phyloP scores from a whole-genome alignment of 116 monocot species.

The Phalaenopsis hybrid region DNA sequence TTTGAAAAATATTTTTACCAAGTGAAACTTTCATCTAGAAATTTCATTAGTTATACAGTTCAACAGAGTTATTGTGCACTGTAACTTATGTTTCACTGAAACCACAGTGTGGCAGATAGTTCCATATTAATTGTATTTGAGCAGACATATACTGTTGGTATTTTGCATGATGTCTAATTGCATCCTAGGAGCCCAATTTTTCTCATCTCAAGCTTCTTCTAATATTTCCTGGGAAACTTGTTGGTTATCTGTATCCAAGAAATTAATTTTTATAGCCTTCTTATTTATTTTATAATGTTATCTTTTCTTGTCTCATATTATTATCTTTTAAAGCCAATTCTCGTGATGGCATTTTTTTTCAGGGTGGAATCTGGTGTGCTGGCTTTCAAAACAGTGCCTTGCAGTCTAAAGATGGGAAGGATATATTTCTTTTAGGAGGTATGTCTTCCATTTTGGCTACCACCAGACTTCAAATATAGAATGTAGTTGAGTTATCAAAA shows the following conservation, averaged over 20 bases:
- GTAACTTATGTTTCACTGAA: background rate
- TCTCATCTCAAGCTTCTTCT: background rate
- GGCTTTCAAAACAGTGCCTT: slow-evolving; percentile 57
- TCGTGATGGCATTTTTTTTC: slow-evolving; percentile 3
- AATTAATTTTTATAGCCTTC: background rate
- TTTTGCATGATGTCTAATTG: too few relatives aligned
- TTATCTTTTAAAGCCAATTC: background rate
- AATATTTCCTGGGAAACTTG: background rate
- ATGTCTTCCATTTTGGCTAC: background rate
- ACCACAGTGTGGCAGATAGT: too few relatives aligned
- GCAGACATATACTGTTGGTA: too few relatives aligned
- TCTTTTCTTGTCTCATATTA: background rate
- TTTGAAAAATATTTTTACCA: too few relatives aligned
- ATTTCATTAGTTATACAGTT: too few relatives aligned
- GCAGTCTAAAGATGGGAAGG: slow-evolving; percentile 50
- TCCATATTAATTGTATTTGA: too few relatives aligned
- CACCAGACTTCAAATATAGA: background rate
- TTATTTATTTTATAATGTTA: background rate
- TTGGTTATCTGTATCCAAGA: background rate
- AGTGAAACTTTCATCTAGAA: too few relatives aligned
- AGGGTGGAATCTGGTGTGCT: slow-evolving; percentile 38
- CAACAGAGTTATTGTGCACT: too few relatives aligned
- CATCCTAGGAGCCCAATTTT: too few relatives aligned
- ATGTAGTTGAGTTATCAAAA: background rate
- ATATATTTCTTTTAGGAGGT: slow-evolving; percentile 69